These are phyloP conservation scores for Diplocarpon rosae DNA, from an alignment of 2,329 filamentous ascomycete genomes.

Conservation along the genomic window DNA sequence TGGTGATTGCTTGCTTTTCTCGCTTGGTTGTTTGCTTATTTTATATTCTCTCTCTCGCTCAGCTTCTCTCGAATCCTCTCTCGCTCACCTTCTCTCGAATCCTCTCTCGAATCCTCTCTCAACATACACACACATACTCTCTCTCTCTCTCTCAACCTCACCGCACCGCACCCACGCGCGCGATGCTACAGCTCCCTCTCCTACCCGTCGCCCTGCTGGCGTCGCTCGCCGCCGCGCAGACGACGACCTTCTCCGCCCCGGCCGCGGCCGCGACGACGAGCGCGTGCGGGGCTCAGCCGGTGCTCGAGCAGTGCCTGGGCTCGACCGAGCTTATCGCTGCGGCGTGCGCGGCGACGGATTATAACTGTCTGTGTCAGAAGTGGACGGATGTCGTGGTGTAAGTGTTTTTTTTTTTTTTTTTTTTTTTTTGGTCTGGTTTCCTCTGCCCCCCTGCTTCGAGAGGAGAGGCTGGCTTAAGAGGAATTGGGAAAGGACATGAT, in stretches of 20 bases:
- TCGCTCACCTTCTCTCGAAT: too few relatives aligned
- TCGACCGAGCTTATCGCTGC: conserved; percentile 28
- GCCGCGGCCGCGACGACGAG: conserved; percentile 7
- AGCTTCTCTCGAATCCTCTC: too few relatives aligned
- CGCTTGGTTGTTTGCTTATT: too few relatives aligned
- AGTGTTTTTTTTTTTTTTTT: conserved; percentile 11
- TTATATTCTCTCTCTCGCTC: too few relatives aligned
- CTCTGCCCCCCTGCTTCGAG: too few relatives aligned
- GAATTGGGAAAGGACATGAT: too few relatives aligned
- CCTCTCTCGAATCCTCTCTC: too few relatives aligned
- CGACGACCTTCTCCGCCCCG: conserved; percentile 12
- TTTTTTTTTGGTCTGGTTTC: not conserved
- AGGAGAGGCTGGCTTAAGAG: too few relatives aligned
- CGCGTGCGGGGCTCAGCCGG: conserved; percentile 28
- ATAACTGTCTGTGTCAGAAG: conserved; percentile 43
- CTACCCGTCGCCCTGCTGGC: conserved; percentile 21
- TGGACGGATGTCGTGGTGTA: conserved; percentile 41
- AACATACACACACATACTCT: too few relatives aligned
- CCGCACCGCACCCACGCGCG: conserved; percentile 2
- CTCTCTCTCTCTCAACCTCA: too few relatives aligned
- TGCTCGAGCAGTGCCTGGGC: conserved; percentile 30
- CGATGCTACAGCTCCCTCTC: conserved; percentile 18
- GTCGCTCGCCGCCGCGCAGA: conserved; percentile 21
- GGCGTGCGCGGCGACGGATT: conserved; percentile 28
- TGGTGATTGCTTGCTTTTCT: too few relatives aligned